These are phyloP conservation scores for Lachnum nothofagi DNA, from an alignment of 2,329 filamentous ascomycete genomes.

Conservation along the genomic window DNA sequence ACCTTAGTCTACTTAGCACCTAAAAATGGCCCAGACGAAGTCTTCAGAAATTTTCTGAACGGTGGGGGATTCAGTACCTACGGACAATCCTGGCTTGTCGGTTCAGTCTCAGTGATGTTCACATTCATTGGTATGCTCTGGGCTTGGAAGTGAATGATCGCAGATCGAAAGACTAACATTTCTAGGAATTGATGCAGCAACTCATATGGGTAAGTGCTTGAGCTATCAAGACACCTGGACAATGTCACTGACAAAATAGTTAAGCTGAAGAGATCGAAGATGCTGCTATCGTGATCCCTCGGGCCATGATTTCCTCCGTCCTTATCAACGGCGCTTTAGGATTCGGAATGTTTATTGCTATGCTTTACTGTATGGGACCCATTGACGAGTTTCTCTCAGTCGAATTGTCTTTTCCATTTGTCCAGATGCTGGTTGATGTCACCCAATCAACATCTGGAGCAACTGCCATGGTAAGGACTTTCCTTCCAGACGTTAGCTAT, in stretches of 20 bases:
- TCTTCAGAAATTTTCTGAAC: slow-evolving; percentile 44
- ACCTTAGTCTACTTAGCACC: slow-evolving; percentile 33
- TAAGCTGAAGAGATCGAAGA: slow-evolving; percentile 11
- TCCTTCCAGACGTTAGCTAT: no score
- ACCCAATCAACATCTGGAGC: background rate
- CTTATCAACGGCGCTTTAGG: slow-evolving; percentile 9
- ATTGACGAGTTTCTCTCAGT: no score
- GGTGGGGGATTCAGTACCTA: slow-evolving; percentile 40
- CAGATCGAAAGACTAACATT: no score
- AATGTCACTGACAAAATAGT: no score
- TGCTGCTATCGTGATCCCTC: slow-evolving; percentile 7
- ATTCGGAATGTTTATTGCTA: slow-evolving; percentile 9
- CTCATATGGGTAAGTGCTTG: no score
- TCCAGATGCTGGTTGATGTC: no score
- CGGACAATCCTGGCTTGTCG: slow-evolving; percentile 43
- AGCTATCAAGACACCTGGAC: no score
- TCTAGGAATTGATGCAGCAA: no score
- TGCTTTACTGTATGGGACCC: slow-evolving; percentile 8
- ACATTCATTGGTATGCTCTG: slow-evolving; percentile 37
- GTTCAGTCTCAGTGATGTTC: slow-evolving; percentile 36
- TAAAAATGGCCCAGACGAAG: slow-evolving; percentile 30
- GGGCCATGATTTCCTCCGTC: slow-evolving; percentile 5
- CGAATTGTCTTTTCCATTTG: no score
- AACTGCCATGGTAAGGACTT: background rate
- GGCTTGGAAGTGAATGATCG: no score